Conservation (phyloP, 2,329 filamentous ascomycete species). For the Beauveria caledonica region DNA sequence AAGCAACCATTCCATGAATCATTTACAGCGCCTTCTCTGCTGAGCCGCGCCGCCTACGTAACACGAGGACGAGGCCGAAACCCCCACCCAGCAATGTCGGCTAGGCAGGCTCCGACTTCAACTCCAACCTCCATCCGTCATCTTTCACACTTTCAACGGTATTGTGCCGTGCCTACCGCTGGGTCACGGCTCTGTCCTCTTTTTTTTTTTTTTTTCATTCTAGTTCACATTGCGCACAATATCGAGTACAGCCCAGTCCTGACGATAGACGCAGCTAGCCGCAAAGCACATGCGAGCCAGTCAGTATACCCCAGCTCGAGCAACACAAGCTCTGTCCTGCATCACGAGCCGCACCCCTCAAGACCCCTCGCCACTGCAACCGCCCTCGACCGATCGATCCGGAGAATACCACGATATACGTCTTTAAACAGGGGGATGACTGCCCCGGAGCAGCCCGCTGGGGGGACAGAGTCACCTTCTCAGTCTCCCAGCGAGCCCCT, state of each 20-base stretch:
- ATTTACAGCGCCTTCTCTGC: not conserved
- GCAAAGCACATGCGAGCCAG: not conserved
- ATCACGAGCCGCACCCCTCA: not conserved
- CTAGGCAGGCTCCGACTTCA: not conserved
- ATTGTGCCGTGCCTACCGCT: not conserved
- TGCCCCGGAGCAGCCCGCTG: constrained; percentile 11
- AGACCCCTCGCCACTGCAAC: not conserved
- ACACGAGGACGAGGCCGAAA: not conserved
- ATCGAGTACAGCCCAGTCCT: not conserved
- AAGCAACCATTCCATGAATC: too few species aligned
- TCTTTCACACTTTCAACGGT: not conserved
- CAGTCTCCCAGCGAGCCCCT: constrained; percentile 2
- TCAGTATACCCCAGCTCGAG: not conserved
- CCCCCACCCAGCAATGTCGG: not conserved
- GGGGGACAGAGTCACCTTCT: not conserved
- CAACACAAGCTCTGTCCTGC: not conserved
- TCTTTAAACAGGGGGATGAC: not conserved
- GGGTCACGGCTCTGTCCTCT: not conserved
- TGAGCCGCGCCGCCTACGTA: constrained; percentile 2
- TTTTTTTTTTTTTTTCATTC: not conserved
- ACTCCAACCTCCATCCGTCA: constrained; percentile 1
- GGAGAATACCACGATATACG: not conserved
- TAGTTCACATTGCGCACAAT: not conserved
- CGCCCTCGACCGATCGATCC: not conserved
- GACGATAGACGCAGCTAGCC: not conserved